Base-by-base conservation (phyloP, 2,329 filamentous ascomycete genomes). In the Paecilomyces sp. region DNA sequence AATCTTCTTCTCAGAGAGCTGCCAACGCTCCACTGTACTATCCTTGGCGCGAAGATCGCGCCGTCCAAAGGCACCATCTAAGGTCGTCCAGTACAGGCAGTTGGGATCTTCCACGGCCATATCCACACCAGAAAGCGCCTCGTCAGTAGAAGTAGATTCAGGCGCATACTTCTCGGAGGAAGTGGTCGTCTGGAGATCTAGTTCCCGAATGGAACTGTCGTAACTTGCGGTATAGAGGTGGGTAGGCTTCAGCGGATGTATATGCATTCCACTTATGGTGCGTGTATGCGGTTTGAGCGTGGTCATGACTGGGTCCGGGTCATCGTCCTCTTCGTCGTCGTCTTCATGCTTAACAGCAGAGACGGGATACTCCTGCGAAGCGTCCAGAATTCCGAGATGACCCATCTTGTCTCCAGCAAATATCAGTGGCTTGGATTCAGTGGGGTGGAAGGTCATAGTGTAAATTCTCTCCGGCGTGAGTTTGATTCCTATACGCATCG, bases 401-500 rank as follows among this genome's bases (percentile, higher is more conserved):
- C 94, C 93, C 64, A 95, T 83, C 72, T 99, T 99, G 69, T 99
- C 94, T 11, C 93, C 93, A 0, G 93, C 93, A 70, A 99, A 95
- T 1, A 97, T 83, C 2, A 99, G 80, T 0, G 92, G 87, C 68
- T 97, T 97, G 2, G 92, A 86, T 60, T 87, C 81, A 0, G 87
- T 92, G 0, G 94, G 94, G 68, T 99, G 94, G 66, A 99, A 93
- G 0, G 88, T 87, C 67, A 97, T 85, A 0, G 90, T 83, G 70
- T 97, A 99, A 13, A 96, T 84, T 57, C 93, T 80, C 66, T 96
- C 91, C 0, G 92, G 92, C 0, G 90, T 93, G 55, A 97, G 88
- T 71, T 97, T 97, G 68, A 97, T 94, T 57, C 90, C 90, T 91
- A 65, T 1, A 13, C 6, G 3, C 47, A 52, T 15, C 41, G 56